Conservation (phyloP, 2,329 filamentous ascomycete genomes). For the Pyrenophora graminea region DNA sequence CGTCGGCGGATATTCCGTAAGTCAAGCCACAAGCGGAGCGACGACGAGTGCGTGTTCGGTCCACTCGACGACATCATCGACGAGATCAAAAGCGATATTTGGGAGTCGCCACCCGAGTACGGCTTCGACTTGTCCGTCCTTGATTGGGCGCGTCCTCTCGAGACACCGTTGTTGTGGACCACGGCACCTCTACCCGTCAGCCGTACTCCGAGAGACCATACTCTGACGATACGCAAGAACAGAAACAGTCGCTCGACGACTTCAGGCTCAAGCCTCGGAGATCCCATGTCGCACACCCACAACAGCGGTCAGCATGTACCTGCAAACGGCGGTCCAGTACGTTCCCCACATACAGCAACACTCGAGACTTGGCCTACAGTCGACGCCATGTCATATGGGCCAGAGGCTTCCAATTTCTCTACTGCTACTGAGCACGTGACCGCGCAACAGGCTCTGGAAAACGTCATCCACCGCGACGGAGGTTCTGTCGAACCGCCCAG, state of each 20-base stretch:
- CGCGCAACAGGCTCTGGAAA: conserved; percentile 16
- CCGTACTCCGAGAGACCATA: conserved; percentile 33
- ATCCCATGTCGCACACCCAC: conserved; percentile 18
- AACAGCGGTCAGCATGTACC: conserved; percentile 18
- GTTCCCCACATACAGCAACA: neutral
- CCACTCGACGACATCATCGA: conserved; percentile 44
- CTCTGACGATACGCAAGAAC: conserved; percentile 41
- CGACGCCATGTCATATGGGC: conserved; percentile 6
- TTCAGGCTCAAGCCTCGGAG: conserved; percentile 30
- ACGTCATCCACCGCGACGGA: conserved; percentile 3
- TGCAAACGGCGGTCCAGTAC: conserved; percentile 6
- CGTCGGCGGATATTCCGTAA: conserved; percentile 32
- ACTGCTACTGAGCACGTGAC: conserved; percentile 7
- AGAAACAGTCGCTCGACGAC: conserved; percentile 37
- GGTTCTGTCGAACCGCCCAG: conserved; percentile 6
- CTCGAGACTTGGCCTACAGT: conserved; percentile 19
- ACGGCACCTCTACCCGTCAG: conserved; percentile 37
- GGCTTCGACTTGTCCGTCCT: conserved; percentile 14
- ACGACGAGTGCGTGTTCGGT: conserved; percentile 19
- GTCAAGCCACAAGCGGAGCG: conserved; percentile 15
- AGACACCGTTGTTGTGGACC: conserved; percentile 26
- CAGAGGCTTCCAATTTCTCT: neutral
- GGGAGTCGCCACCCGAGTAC: conserved; percentile 22
- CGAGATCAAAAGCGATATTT: conserved; percentile 39
- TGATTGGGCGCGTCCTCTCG: conserved; percentile 24